Evolutionary conservation across 306 rosid genomes (phyloP).

Genomic region (Crataegus laevigata): DNA sequence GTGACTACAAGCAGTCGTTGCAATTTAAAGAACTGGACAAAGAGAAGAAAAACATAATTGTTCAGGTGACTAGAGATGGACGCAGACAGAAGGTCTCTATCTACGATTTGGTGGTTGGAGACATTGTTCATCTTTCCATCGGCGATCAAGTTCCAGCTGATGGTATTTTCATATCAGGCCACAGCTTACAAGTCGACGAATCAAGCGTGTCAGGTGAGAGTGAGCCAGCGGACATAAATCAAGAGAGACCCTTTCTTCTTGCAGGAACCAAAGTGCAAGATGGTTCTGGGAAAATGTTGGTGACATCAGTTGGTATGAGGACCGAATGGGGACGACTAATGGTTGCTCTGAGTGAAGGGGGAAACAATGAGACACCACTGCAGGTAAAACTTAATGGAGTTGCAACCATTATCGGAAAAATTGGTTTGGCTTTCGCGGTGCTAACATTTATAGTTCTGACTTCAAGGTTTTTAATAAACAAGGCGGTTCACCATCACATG

Average conservation of each 20-base stretch:
- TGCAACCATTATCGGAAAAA: constrained; percentile 83
- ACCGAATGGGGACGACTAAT: constrained; percentile 98
- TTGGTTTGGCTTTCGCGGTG: constrained; percentile 69
- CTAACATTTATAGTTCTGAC: constrained; percentile 68
- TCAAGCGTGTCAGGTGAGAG: constrained; percentile 92
- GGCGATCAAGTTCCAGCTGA: constrained; percentile 90
- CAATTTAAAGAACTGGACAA: constrained; percentile 80
- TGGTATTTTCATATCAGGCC: constrained; percentile 69
- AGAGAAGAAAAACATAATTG: constrained; percentile 66
- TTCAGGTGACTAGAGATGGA: constrained; percentile 76
- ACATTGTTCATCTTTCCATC: constrained; percentile 60
- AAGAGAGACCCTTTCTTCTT: constrained; percentile 52
- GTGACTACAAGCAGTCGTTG: constrained; percentile 80
- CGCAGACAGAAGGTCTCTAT: constrained; percentile 64
- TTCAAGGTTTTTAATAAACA: constrained; percentile 46
- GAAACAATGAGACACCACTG: constrained; percentile 86
- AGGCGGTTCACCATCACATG: constrained; percentile 32
- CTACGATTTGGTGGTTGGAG: constrained; percentile 77
- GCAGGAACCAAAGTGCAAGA: constrained; percentile 80
- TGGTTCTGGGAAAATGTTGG: constrained; percentile 82
- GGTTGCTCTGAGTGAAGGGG: constrained; percentile 77
- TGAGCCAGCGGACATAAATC: constrained; percentile 44
- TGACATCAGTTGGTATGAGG: constrained; percentile 76
- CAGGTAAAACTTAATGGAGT: constrained; percentile 94
- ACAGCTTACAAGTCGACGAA: constrained; percentile 59